These are phyloP conservation scores for Fusarium floridanum DNA, from an alignment of 2,329 filamentous ascomycete species.

Conservation along the genomic window DNA sequence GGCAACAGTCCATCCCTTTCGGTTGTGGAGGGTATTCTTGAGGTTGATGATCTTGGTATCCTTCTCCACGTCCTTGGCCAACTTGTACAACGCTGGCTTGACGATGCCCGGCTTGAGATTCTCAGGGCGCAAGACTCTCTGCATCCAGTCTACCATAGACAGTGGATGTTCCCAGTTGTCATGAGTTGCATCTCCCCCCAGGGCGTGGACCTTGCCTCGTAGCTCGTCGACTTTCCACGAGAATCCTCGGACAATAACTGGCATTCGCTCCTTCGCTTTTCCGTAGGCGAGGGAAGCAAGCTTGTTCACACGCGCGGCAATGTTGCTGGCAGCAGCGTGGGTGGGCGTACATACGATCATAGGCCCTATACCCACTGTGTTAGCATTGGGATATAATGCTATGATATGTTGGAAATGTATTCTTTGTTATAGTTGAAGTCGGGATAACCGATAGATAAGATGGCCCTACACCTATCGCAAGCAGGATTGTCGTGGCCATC, in stretches of 20 bases:
- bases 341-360: background rate
- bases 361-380: background rate
- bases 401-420: too few relatives aligned
- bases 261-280: background rate
- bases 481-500: background rate
- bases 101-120: too few relatives aligned
- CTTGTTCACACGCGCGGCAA: background rate
- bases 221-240: too few relatives aligned
- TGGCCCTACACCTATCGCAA: background rate
- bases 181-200: too few relatives aligned
- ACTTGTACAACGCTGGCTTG: background rate
- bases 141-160: too few relatives aligned
- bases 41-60: background rate
- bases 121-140: background rate
- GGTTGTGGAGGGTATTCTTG: background rate
- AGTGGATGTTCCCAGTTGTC: too few relatives aligned
- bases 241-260: too few relatives aligned
- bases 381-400: too few relatives aligned
- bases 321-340: background rate
- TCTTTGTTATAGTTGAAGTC: too few relatives aligned
- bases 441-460: too few relatives aligned
- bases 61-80: background rate
- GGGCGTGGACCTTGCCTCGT: too few relatives aligned
- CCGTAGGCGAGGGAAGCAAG: background rate
- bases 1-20: background rate